Evolutionary conservation across 768 basidiomycete species (phyloP).

Genomic region (Cystofilobasidium capitatum): DNA sequence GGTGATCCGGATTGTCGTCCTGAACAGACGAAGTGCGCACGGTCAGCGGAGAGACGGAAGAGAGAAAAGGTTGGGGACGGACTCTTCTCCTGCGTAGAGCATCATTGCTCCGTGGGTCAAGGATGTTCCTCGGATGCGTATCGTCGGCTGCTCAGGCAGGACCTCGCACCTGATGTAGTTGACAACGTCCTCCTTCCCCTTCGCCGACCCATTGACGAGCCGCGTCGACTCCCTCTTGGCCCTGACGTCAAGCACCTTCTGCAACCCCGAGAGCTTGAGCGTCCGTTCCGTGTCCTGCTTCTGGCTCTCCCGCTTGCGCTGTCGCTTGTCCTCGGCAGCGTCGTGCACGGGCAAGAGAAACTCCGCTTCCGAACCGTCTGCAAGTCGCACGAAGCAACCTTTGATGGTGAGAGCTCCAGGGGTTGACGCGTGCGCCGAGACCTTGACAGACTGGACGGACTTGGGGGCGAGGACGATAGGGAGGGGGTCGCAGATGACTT

Average conservation of each 20-base stretch:
- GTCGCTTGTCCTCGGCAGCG: constrained; percentile 58
- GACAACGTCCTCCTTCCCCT: constrained; percentile 8
- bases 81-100: constrained; percentile 93
- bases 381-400: constrained; percentile 68
- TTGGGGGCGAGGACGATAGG: constrained; percentile 57
- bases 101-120: constrained; percentile 87
- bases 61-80: constrained; percentile 32
- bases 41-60: not conserved
- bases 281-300: constrained; percentile 54
- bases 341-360: constrained; percentile 64
- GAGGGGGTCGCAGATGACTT: not conserved
- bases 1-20: constrained; percentile 72
- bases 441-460: constrained; percentile 59
- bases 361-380: constrained; percentile 59
- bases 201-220: not conserved
- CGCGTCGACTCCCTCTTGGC: constrained; percentile 4
- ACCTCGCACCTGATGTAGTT: constrained; percentile 70
- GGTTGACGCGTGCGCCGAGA: constrained; percentile 57
- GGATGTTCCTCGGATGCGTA: constrained; percentile 78
- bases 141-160: constrained; percentile 73
- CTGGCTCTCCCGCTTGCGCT: constrained; percentile 46
- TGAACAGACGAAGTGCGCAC: constrained; percentile 36
- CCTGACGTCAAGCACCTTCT: constrained; percentile 32
- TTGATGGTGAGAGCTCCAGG: constrained; percentile 61
- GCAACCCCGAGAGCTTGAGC: constrained; percentile 66